Evolutionary conservation across 2,329 filamentous ascomycete genomes (phyloP).

Genomic region (Drechmeria coniospora): DNA sequence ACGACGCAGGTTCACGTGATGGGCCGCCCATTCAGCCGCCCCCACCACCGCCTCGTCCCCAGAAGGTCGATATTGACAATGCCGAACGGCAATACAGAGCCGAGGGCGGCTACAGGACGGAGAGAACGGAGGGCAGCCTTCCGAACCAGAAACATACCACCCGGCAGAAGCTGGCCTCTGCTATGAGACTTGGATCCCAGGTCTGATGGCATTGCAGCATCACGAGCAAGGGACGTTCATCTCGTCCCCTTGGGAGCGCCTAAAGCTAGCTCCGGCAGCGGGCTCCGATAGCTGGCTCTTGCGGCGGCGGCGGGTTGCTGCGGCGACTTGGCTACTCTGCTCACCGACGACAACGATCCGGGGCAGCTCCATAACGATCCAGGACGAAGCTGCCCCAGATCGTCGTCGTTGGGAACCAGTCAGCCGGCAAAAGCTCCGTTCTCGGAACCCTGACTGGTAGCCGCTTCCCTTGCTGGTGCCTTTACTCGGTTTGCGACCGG

Average conservation of each 20-base stretch:
- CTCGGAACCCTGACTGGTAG: conserved; percentile 49
- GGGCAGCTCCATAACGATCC: too few species aligned
- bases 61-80: conserved; percentile 21
- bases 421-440: conserved; percentile 47
- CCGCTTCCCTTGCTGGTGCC: conserved; percentile 41
- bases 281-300: too few species aligned
- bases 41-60: conserved; percentile 19
- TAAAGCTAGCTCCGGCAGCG: too few species aligned
- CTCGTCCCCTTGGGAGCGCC: too few species aligned
- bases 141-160: conserved; percentile 14
- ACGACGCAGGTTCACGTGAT: conserved; percentile 4
- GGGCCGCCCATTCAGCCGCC: conserved; percentile 10
- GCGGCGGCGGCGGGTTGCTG: too few species aligned
- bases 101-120: conserved; percentile 12
- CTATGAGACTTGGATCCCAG: conserved; percentile 12
- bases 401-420: conserved; percentile 50
- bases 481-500: conserved; percentile 49
- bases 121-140: conserved; percentile 6
- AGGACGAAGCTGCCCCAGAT: conserved; percentile 45
- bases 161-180: conserved; percentile 16
- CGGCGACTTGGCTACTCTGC: too few species aligned
- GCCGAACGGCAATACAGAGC: conserved; percentile 17
- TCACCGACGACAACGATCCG: too few species aligned
- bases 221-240: too few species aligned
- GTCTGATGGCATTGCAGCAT: too few species aligned